Conservation (phyloP, 1,139 yeast genomes). For the Yamadazyma kanchanaburiensis region DNA sequence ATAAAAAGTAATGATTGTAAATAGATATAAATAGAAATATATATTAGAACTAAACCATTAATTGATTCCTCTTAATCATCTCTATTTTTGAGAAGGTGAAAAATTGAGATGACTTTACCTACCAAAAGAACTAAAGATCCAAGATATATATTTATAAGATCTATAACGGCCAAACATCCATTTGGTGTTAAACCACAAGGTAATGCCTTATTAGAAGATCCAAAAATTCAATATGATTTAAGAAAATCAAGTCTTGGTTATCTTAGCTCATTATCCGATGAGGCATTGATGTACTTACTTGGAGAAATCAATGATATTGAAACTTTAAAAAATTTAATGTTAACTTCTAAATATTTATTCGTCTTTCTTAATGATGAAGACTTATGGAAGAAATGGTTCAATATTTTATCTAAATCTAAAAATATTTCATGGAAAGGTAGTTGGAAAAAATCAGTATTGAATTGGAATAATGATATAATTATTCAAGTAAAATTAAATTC, state of each 20-base stretch:
- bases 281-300: conserved; percentile 46
- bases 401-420: conserved; percentile 10
- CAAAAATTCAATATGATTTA: conserved; percentile 13
- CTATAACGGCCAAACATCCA: conserved; percentile 52
- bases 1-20: conserved; percentile 12
- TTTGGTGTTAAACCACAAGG: conserved; percentile 75
- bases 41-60: neutral
- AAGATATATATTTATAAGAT: conserved; percentile 20
- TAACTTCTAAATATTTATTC: conserved; percentile 63
- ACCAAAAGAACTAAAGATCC: conserved; percentile 14
- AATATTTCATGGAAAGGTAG: conserved; percentile 63
- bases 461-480: conserved; percentile 22
- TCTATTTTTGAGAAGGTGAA: conserved; percentile 1
- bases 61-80: neutral
- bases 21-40: conserved; percentile 1
- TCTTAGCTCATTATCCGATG: conserved; percentile 56
- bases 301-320: conserved; percentile 40
- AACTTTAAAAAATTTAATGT: conserved; percentile 50
- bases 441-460: conserved; percentile 66
- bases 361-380: conserved; percentile 76
- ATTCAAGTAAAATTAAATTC: conserved; percentile 42
- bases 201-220: conserved; percentile 38
- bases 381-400: conserved; percentile 64
- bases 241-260: conserved; percentile 47
- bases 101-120: conserved; percentile 7